phyloP scores from a whole-genome alignment of 768 basidiomycete genomes.

The Aureoboletus auriporus region DNA sequence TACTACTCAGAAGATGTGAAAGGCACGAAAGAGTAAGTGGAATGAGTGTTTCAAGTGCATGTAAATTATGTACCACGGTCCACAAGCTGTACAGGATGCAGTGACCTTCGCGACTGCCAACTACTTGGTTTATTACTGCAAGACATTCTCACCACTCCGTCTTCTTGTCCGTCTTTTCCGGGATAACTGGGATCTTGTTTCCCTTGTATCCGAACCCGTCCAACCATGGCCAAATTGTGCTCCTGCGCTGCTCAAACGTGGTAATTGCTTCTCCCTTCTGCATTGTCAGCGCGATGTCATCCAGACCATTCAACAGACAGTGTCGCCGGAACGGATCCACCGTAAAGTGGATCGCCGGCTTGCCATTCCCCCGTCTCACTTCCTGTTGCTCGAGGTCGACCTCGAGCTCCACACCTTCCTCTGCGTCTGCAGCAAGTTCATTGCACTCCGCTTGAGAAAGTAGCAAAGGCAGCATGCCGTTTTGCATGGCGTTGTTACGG shows the following conservation, averaged over 20 bases:
- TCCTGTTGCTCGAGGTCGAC: constrained; percentile 83
- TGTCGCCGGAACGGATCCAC: constrained; percentile 90
- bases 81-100: constrained; percentile 6
- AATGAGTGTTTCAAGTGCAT: constrained; percentile 2
- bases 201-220: constrained; percentile 92
- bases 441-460: constrained; percentile 70
- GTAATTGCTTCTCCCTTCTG: constrained; percentile 71
- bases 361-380: constrained; percentile 70
- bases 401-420: constrained; percentile 69
- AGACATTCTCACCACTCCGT: constrained; percentile 64
- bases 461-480: constrained; percentile 82
- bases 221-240: constrained; percentile 88
- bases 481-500: constrained; percentile 87
- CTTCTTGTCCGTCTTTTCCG: constrained; percentile 39
- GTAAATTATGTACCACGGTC: neutral
- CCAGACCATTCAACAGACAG: constrained; percentile 92
- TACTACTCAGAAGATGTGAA: constrained; percentile 1
- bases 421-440: constrained; percentile 72
- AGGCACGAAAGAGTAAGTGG: neutral
- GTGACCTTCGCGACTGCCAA: neutral
- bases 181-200: constrained; percentile 60
- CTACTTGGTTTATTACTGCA: neutral
- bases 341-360: constrained; percentile 68
- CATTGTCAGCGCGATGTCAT: constrained; percentile 94
- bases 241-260: constrained; percentile 75